These are phyloP conservation scores for Taphrina flavorubra DNA, from an alignment of 1,139 yeast species.

Conservation along the genomic window DNA sequence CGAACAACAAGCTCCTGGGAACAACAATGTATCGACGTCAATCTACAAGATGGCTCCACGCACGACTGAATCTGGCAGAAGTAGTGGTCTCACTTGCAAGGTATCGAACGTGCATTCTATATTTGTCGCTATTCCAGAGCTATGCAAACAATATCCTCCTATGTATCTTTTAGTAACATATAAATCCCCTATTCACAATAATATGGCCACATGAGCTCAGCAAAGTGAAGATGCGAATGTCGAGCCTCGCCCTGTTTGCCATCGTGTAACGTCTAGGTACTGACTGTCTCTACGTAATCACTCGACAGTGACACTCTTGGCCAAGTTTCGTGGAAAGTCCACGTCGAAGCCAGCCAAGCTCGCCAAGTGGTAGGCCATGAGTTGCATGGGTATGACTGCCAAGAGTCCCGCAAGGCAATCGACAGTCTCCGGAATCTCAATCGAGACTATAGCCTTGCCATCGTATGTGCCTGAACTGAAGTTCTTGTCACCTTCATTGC, in stretches of 20 bases:
- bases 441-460: conserved; percentile 54
- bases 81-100: no score
- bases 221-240: no score
- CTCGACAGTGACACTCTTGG: conserved; percentile 97
- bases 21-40: no score
- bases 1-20: no score
- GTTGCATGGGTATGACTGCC: conserved; percentile 92
- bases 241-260: no score
- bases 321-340: conserved; percentile 98
- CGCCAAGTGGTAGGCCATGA: conserved; percentile 97
- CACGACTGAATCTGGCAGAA: no score
- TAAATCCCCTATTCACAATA: no score
- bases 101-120: no score
- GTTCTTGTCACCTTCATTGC: conserved; percentile 80
- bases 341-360: conserved; percentile 94
- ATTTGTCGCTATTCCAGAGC: not conserved
- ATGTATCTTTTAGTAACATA: no score
- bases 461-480: conserved; percentile 51
- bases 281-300: conserved; percentile 47
- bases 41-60: no score
- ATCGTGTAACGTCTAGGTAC: no score
- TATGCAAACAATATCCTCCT: not conserved
- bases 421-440: conserved; percentile 93
- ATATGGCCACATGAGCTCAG: no score
- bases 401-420: conserved; percentile 97